phyloP scores from a whole-genome alignment of 1,284 basidiomycete genomes.

The Rhodotorula sp. region DNA sequence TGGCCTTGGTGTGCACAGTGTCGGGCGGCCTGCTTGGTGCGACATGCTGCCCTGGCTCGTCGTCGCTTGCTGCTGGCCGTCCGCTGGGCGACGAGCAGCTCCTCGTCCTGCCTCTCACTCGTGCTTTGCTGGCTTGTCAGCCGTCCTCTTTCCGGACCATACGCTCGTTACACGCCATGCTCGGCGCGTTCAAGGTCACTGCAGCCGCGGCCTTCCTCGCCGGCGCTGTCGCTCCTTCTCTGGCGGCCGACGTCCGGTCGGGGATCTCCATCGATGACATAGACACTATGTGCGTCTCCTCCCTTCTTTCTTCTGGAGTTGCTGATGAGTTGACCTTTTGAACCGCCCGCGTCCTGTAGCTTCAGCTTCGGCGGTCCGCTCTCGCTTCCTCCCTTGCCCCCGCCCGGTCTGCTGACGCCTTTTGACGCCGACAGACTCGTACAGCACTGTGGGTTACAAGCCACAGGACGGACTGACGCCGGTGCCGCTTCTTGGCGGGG shows the following conservation, averaged over 20 bases:
- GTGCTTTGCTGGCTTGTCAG: no score
- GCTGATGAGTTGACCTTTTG: no score
- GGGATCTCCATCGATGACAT: neutral
- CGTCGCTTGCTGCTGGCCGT: no score
- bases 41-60: no score
- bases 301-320: no score
- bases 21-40: no score
- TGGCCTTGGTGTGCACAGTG: no score
- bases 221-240: neutral
- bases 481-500: constrained; percentile 1
- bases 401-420: no score
- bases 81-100: no score
- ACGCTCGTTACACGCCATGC: neutral
- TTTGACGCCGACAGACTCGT: constrained; percentile 11
- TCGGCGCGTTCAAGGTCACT: neutral
- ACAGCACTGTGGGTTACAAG: constrained; percentile 18
- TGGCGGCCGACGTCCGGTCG: neutral
- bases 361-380: constrained; percentile 31
- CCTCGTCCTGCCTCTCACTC: no score
- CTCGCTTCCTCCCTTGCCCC: neutral
- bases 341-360: neutral
- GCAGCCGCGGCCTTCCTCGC: neutral
- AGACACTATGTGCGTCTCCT: constrained; percentile 9
- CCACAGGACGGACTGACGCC: constrained; percentile 1
- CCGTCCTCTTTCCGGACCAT: no score